Conservation (phyloP, 768 basidiomycete genomes). For the Kwoniella bestiolae region DNA sequence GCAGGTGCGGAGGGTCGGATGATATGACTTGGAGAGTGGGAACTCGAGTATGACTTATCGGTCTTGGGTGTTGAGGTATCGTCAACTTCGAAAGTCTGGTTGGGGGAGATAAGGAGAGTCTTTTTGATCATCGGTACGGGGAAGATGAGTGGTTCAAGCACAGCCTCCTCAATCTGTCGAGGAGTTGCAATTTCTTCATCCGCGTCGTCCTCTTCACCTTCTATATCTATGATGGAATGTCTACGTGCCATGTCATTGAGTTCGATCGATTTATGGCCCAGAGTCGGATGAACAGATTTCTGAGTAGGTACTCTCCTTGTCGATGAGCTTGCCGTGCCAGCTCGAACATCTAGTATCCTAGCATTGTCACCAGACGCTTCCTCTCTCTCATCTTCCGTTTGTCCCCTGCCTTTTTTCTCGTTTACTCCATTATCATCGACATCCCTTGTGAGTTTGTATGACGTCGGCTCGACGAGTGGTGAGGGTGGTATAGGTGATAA, state of each 20-base stretch:
- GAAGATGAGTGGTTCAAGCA: neutral
- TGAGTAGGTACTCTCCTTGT: constrained; percentile 11
- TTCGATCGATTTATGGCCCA: neutral
- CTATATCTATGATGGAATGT: neutral
- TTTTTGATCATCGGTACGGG: neutral
- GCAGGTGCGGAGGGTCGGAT: neutral
- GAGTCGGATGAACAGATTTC: constrained; percentile 12
- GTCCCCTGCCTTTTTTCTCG: neutral
- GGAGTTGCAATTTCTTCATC: neutral
- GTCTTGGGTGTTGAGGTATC: no score
- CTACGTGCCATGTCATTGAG: neutral
- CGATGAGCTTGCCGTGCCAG: constrained; percentile 5
- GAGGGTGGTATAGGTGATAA: neutral
- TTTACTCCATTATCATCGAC: neutral
- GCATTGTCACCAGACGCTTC: neutral
- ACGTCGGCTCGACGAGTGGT: no score
- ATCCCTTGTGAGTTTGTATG: no score
- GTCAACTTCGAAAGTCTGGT: neutral
- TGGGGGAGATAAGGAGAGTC: no score
- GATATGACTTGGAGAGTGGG: no score
- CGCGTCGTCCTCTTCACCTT: neutral
- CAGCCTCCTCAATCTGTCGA: neutral
- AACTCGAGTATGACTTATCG: no score
- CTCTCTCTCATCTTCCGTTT: neutral
- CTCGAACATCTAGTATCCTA: constrained; percentile 1